Evolutionary conservation across 176 grass and related monocot genomes (phyloP).

Genomic region (Bonia amplexicaulis): DNA sequence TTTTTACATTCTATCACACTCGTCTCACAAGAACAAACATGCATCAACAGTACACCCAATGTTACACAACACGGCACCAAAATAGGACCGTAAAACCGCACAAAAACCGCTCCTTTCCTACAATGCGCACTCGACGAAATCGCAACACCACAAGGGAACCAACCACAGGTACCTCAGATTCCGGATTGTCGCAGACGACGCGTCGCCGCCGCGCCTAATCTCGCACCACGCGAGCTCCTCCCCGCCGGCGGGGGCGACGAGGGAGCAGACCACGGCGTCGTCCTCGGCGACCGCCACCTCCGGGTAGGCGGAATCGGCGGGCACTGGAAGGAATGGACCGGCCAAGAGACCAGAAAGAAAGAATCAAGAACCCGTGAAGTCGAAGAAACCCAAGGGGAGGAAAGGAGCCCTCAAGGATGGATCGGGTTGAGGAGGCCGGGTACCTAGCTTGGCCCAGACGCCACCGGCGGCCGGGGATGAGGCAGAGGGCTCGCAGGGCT

Average conservation of each 20-base stretch:
- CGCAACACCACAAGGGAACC: not conserved
- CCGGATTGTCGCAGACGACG: slow-evolving; percentile 46
- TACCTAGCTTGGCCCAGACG: slow-evolving; percentile 81
- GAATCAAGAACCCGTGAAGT: slow-evolving; percentile 36
- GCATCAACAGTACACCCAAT: not conserved
- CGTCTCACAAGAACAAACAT: not conserved
- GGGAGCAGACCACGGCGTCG: slow-evolving; percentile 56
- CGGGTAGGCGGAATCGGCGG: slow-evolving; percentile 44
- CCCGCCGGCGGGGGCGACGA: slow-evolving; percentile 16
- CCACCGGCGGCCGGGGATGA: not conserved
- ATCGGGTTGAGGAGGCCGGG: not conserved
- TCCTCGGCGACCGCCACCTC: slow-evolving; percentile 46
- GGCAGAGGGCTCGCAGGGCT: not conserved
- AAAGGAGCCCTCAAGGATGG: not conserved
- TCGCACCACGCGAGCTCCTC: slow-evolving; percentile 72
- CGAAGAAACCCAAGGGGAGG: slow-evolving; percentile 18
- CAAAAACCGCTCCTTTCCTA: not conserved
- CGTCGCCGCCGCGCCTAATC: slow-evolving; percentile 45
- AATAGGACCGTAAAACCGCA: not conserved
- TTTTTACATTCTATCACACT: not conserved
- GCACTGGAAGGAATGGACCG: slow-evolving; percentile 41
- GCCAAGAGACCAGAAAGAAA: not conserved
- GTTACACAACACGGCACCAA: not conserved
- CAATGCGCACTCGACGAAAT: not conserved
- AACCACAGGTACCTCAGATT: slow-evolving; percentile 40